Conservation (phyloP, 257 asterid genomes). For the Solanum ossicruentum region DNA sequence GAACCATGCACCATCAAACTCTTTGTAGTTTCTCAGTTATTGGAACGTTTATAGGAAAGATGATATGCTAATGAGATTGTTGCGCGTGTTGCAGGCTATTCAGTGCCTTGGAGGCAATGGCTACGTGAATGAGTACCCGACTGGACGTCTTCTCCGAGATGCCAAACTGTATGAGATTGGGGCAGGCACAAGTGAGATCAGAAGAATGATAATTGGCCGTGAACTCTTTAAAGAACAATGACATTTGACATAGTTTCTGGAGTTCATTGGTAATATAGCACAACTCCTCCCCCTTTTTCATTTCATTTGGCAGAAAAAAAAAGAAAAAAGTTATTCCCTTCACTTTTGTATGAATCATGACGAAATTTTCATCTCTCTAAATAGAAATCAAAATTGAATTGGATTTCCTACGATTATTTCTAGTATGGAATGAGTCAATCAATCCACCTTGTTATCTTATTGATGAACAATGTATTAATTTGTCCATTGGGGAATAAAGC, state of each 20-base stretch:
- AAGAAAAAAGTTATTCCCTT: neutral
- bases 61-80: neutral
- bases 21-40: neutral
- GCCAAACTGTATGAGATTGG: slow-evolving; percentile 94
- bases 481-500: neutral
- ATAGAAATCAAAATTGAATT: too few relatives aligned
- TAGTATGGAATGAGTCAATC: too few relatives aligned
- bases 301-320: neutral
- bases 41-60: neutral
- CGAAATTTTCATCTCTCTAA: too few relatives aligned
- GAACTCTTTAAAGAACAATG: slow-evolving; percentile 63
- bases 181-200: slow-evolving; percentile 94
- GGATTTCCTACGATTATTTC: too few relatives aligned
- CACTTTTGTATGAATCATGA: neutral
- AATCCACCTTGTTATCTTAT: too few relatives aligned
- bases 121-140: slow-evolving; percentile 81
- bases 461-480: neutral
- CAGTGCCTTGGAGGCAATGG: slow-evolving; percentile 98
- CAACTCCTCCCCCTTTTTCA: neutral
- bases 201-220: slow-evolving; percentile 83
- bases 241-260: neutral
- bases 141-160: slow-evolving; percentile 93
- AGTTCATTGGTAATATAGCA: neutral
- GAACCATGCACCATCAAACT: neutral
- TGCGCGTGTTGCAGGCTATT: slow-evolving; percentile 59